These are phyloP conservation scores for Candida loeiensis DNA, from an alignment of 805 yeast species.

Conservation along the genomic window DNA sequence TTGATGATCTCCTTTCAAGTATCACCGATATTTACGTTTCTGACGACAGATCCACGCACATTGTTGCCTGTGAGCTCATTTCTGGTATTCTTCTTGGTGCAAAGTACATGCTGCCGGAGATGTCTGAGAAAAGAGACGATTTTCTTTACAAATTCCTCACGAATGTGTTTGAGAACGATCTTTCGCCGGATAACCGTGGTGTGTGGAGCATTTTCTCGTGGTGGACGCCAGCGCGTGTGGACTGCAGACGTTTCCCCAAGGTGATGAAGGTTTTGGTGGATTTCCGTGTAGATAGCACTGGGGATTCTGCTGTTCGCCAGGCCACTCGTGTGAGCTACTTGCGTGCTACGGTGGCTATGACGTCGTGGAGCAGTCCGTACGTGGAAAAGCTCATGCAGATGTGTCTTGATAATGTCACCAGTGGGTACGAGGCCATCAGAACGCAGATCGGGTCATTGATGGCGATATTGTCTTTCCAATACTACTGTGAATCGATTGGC, in stretches of 20 bases:
- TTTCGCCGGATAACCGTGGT: constrained; percentile 68
- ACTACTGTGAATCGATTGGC: constrained; percentile 40
- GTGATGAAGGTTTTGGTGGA: constrained; percentile 44
- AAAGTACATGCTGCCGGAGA: constrained; percentile 35
- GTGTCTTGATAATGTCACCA: constrained; percentile 49
- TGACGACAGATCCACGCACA: constrained; percentile 73
- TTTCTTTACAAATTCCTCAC: constrained; percentile 44
- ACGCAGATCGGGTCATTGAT: constrained; percentile 62
- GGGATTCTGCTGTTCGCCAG: constrained; percentile 63
- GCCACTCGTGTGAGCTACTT: constrained; percentile 58
- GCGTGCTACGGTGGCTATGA: constrained; percentile 45
- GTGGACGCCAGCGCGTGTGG: constrained; percentile 69
- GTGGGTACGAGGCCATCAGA: constrained; percentile 72
- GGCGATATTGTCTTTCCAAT: constrained; percentile 41
- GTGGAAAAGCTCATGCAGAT: constrained; percentile 42
- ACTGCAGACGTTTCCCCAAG: constrained; percentile 61
- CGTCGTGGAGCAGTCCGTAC: constrained; percentile 53
- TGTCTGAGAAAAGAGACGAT: constrained; percentile 39
- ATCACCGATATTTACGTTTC: constrained; percentile 50
- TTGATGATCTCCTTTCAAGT: constrained; percentile 51
- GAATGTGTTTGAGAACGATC: constrained; percentile 48
- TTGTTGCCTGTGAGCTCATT: constrained; percentile 67
- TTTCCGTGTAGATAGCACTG: constrained; percentile 45
- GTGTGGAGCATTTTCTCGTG: constrained; percentile 76
- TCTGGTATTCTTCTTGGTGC: constrained; percentile 59